Base-by-base conservation (phyloP, 192 early-diverging fungal genomes). In the Pilobolus umbonatus region DNA sequence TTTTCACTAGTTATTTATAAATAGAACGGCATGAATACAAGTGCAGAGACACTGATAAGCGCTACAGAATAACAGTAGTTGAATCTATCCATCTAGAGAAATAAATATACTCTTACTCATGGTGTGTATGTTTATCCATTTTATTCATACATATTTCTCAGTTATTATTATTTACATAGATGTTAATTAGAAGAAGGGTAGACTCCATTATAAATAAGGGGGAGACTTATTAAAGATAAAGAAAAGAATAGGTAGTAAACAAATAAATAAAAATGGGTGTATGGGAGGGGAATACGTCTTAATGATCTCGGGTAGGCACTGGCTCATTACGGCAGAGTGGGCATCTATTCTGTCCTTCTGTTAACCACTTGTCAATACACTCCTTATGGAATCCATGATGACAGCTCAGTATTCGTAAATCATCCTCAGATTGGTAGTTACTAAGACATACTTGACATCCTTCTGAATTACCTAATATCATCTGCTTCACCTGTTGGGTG, bases 341-440 rank as follows among this genome's bases (percentile, higher is more conserved):
- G 54, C 78, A 80, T 17, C 71, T 48, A 32, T 74, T 67, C 11
- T 61, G 57, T 34, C 72, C 67, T 56, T 75, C 60, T 4, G 72
- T 61, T 14, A 80, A 60, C 79, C 79, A 80, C 10, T 54, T 68
- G 36, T 77, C 79, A 31, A 80, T 72, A 55, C 79, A 80, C 1
- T 53, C 65, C 28, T 62, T 48, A 54, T 80, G 79, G 51, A 74
- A 80, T 47, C 70, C 75, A 45, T 80, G 75, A 25, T 68, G 65
- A 39, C 79, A 80, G 29, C 71, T 65, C 21, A 80, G 55, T 5
- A 58, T 58, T 38, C 75, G 56, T 3, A 80, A 62, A 19, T 64
- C 46, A 8, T 80, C 75, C 10, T 62, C 65, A 0, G 54, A 39
- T 28, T 72, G 71, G 47, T 77, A 80, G 7, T 75, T 73, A 14